Conservation (phyloP, 2,329 filamentous ascomycete genomes). For the Pseudodiploospora longispora region DNA sequence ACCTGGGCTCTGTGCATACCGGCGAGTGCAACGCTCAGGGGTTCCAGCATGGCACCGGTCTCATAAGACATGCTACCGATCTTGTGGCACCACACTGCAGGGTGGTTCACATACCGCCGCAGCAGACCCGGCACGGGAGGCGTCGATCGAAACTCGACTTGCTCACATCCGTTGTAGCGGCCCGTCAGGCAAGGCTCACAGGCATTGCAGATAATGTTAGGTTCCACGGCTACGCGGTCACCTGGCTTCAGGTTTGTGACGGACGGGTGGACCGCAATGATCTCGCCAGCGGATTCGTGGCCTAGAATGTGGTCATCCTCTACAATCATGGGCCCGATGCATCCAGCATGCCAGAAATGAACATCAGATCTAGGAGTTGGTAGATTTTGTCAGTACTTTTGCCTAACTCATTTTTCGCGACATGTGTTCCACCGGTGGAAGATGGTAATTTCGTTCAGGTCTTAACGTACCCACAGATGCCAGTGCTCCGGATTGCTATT, state of each 20-base stretch:
- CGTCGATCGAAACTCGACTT: constrained; percentile 79
- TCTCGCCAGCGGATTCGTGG: constrained; percentile 81
- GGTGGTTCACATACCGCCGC: constrained; percentile 90
- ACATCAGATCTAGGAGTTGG: constrained; percentile 64
- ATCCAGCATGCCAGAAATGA: constrained; percentile 94
- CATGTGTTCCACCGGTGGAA: neutral
- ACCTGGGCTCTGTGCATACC: constrained; percentile 78
- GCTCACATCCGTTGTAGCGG: constrained; percentile 90
- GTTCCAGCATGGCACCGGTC: constrained; percentile 84
- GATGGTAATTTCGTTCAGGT: neutral
- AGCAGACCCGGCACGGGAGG: constrained; percentile 82
- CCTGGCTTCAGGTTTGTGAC: constrained; percentile 72
- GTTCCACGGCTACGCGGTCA: constrained; percentile 89
- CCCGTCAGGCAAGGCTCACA: constrained; percentile 90
- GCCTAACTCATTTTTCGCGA: too few species aligned
- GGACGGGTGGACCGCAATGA: constrained; percentile 74
- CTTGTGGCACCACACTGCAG: constrained; percentile 92
- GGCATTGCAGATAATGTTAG: constrained; percentile 82
- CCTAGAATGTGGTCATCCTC: constrained; percentile 82
- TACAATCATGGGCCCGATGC: constrained; percentile 95
- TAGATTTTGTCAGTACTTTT: constrained; percentile 10
- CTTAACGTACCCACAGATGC: constrained; percentile 74
- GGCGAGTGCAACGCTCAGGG: constrained; percentile 79
- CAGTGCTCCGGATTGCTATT: constrained; percentile 83
- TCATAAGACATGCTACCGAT: constrained; percentile 89